phyloP scores from a whole-genome alignment of 73 alveolate genomes.

The Paramecium sexaurelia region DNA sequence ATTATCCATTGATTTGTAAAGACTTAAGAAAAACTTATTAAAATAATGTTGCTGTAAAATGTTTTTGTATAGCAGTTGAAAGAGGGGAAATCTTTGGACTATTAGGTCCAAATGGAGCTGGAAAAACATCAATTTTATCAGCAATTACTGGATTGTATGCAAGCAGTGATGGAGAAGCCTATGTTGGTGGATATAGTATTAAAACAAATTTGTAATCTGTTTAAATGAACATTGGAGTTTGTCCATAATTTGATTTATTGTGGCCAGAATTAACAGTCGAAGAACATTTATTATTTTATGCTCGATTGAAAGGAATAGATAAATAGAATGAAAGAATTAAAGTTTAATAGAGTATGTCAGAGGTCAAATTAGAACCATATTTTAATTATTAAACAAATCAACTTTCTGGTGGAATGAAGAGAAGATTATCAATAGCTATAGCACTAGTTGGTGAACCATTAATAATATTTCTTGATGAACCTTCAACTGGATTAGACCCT shows the following conservation, averaged over 20 bases:
- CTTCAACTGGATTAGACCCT: conserved; percentile 98
- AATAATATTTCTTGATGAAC: conserved; percentile 96
- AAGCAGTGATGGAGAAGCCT: conserved; percentile 95
- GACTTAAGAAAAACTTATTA: conserved; percentile 75
- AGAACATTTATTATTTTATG: conserved; percentile 95
- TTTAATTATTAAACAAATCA: conserved; percentile 80
- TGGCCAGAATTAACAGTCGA: conserved; percentile 93
- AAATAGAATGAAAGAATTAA: conserved; percentile 75
- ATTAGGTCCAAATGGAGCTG: conserved; percentile 99
- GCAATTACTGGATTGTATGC: conserved; percentile 94
- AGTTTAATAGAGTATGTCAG: conserved; percentile 88
- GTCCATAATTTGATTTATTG: conserved; percentile 98
- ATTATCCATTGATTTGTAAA: conserved; percentile 82
- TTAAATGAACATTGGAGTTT: conserved; percentile 93
- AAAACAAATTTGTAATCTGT: conserved; percentile 83
- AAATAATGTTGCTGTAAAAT: conserved; percentile 86
- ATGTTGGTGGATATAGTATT: conserved; percentile 95
- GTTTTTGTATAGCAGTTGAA: conserved; percentile 77
- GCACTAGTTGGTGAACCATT: conserved; percentile 94
- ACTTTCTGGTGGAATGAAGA: conserved; percentile 97
- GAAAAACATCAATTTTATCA: conserved; percentile 96
- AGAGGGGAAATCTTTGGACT: conserved; percentile 96
- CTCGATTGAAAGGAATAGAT: conserved; percentile 89
- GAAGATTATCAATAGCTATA: conserved; percentile 95
- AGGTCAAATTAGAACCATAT: conserved; percentile 89